A percentile compares a stretch with the other conserved stretches of the same genome.
Evolutionary conservation across 1,284 basidiomycete species (phyloP).

Genomic region (Melampsora larici-populina): DNA sequence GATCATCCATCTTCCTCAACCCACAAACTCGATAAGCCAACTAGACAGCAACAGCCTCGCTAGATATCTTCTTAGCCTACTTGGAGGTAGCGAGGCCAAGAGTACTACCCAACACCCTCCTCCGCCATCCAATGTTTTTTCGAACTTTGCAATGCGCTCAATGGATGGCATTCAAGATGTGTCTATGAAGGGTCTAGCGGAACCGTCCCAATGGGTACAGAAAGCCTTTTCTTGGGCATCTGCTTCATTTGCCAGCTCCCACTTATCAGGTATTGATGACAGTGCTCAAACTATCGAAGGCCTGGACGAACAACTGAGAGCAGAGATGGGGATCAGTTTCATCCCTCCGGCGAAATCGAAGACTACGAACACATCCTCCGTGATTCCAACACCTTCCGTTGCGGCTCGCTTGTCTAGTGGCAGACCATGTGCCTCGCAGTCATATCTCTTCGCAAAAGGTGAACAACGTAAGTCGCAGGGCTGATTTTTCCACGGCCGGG

Average conservation of each 20-base stretch:
- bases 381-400: neutral
- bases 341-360: neutral
- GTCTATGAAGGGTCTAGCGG: neutral
- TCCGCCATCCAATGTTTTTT: conserved; percentile 13
- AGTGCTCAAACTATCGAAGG: neutral
- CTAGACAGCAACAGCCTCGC: conserved; percentile 28
- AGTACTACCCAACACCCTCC: neutral
- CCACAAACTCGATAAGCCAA: conserved; percentile 6
- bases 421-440: neutral
- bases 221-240: conserved; percentile 36
- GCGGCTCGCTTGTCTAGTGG: neutral
- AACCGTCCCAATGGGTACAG: conserved; percentile 20
- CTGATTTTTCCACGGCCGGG: neutral
- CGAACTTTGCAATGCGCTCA: conserved; percentile 4
- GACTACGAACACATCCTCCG: conserved; percentile 14
- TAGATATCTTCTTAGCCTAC: conserved; percentile 36
- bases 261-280: neutral
- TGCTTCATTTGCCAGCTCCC: conserved; percentile 18
- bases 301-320: conserved; percentile 34
- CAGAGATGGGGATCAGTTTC: conserved; percentile 27
- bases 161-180: conserved; percentile 4
- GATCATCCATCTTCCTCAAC: conserved; percentile 19
- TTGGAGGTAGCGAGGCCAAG: conserved; percentile 31
- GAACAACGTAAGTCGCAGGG: neutral
- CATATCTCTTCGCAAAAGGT: neutral